Evolutionary conservation across 129 eudicot genomes (phyloP), one percentile per base, ranked within the genome.

Genomic region (Scalesia atractyloides): DNA sequence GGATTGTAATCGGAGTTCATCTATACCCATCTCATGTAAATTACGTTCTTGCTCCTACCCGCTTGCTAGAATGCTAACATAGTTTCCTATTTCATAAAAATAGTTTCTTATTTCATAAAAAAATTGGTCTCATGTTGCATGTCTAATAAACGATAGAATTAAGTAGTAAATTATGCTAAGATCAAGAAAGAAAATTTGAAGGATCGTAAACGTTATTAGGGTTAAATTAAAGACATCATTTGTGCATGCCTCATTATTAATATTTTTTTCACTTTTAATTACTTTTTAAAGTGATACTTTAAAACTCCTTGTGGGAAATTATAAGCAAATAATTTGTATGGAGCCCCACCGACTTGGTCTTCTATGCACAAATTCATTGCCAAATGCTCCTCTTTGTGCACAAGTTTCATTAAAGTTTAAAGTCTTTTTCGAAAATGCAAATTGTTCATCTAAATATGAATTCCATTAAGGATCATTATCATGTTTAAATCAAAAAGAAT

Each of bases 321-420:
- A 78, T 78, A 78, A 51, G 82, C 77, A 78, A 70, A 78, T 78
- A 70, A 78, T 78, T 78, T 78, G 73, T 63, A 63, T 70, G 67
- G 77, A 78, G 76, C 82, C 82, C 82, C 66, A 70, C 77, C 59
- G 71, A 77, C 73, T 78, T 62, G 66, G 77, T 78, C 76, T 70
- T 62, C 82, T 52, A 70, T 77, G 72, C 58, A 36, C 58, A 62
- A 62, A 52, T 70, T 78, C 67, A 51, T 78, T 70, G 72, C 77
- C 77, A 51, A 51, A 52, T 78, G 72, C 71, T 71, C 51, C 59
- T 63, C 72, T 70, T 57, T 69, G 16, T 64, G 82, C 82, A 78
- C 82, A 78, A 78, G 82, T 78, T 78, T 63, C 82, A 50, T 78
- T 57, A 78, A 64, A 71, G 82, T 64, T 78, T 70, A 70, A 43